These are phyloP conservation scores for Nothomitra cinnamomea DNA, from an alignment of 2,329 filamentous ascomycete genomes.

Conservation along the genomic window DNA sequence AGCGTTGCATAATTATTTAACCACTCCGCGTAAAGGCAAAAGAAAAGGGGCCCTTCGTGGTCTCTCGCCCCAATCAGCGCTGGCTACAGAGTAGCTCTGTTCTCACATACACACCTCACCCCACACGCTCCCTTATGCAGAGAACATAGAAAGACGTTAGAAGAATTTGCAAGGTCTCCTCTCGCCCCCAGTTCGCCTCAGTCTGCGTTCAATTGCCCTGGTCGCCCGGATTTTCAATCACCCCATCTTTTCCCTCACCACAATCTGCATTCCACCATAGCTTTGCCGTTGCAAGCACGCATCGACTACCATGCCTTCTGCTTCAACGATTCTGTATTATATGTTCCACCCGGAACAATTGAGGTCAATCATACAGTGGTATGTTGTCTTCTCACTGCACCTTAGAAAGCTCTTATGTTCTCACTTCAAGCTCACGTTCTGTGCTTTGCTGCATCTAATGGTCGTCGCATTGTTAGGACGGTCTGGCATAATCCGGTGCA, in stretches of 20 bases:
- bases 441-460: not conserved
- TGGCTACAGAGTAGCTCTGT: too few species aligned
- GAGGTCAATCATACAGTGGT: slow-evolving; percentile 81
- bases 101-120: too few species aligned
- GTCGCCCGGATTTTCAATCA: not conserved
- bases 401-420: not conserved
- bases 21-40: too few species aligned
- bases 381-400: slow-evolving; percentile 16
- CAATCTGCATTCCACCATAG: not conserved
- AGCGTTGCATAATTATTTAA: too few species aligned
- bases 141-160: too few species aligned
- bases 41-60: too few species aligned
- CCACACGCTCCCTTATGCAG: too few species aligned
- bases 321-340: slow-evolving; percentile 47
- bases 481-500: slow-evolving; percentile 93
- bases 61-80: too few species aligned
- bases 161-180: too few species aligned
- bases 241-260: not conserved
- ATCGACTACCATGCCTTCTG: not conserved
- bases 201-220: too few species aligned
- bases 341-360: slow-evolving; percentile 60
- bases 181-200: too few species aligned
- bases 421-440: slow-evolving; percentile 7
- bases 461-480: slow-evolving; percentile 43
- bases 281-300: not conserved